Evolutionary conservation across 1,284 basidiomycete species (phyloP).

Genomic region (Trichosporon ovoides): DNA sequence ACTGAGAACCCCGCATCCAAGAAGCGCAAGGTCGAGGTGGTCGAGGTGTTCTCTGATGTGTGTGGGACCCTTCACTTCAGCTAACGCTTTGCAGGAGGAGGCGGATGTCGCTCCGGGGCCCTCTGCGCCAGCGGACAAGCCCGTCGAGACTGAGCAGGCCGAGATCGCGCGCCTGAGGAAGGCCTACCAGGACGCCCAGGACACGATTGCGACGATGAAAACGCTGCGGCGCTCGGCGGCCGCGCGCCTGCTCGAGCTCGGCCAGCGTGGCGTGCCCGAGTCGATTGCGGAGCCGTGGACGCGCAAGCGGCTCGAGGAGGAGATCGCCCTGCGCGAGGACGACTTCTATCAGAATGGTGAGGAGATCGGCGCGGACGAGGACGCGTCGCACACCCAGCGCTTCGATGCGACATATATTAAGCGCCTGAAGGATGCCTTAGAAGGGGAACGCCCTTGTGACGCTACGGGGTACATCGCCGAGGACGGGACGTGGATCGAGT

Average conservation of each 20-base stretch:
- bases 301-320: neutral
- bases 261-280: neutral
- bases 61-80: neutral
- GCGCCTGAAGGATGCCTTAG: neutral
- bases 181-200: neutral
- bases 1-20: neutral
- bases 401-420: neutral
- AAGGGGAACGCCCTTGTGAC: neutral
- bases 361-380: neutral
- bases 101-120: neutral
- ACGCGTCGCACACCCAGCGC: neutral
- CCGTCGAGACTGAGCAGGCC: neutral
- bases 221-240: neutral
- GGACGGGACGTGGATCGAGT: neutral
- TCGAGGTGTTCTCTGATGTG: neutral
- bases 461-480: neutral
- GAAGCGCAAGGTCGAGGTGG: neutral
- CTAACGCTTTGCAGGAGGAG: neutral
- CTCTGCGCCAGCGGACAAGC: neutral
- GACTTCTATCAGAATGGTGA: neutral
- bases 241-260: neutral
- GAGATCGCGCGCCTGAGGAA: neutral
- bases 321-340: neutral
- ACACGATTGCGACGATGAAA: neutral
- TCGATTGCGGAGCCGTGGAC: neutral